phyloP scores from a whole-genome alignment of 2,329 filamentous ascomycete genomes.

The Orbilia blumenaviensis region DNA sequence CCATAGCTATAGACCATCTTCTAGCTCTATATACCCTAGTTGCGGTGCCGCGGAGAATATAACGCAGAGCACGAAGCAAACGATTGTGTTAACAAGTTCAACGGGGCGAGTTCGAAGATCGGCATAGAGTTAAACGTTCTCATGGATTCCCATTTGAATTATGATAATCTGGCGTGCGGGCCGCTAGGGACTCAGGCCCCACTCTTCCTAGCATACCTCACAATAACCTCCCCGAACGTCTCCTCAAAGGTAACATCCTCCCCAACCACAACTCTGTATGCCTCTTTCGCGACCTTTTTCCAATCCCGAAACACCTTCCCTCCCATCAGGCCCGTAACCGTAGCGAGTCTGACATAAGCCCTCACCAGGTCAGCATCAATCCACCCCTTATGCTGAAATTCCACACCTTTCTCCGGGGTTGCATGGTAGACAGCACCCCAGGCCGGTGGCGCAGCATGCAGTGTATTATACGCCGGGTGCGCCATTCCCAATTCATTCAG shows the following conservation, averaged over 20 bases:
- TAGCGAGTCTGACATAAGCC: slow-evolving; percentile 19
- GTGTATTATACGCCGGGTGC: background rate
- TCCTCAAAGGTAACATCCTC: slow-evolving; percentile 41
- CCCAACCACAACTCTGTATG: slow-evolving; percentile 26
- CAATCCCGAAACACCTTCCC: background rate
- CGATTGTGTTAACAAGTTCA: too few relatives aligned
- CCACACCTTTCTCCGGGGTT: background rate
- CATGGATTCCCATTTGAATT: too few relatives aligned
- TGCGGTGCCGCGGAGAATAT: too few relatives aligned
- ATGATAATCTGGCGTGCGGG: background rate
- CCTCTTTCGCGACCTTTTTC: background rate
- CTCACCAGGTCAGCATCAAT: slow-evolving; percentile 25
- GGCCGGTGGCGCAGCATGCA: slow-evolving; percentile 13
- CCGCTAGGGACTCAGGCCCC: background rate
- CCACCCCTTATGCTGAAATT: slow-evolving; percentile 13
- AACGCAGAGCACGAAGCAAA: too few relatives aligned
- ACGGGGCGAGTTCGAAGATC: too few relatives aligned
- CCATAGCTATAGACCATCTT: slow-evolving; percentile 1
- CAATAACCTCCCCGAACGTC: slow-evolving; percentile 13
- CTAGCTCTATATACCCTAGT: too few relatives aligned
- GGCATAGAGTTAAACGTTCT: background rate
- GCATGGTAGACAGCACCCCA: slow-evolving; percentile 11
- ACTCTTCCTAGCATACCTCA: background rate
- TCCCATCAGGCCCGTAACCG: background rate
- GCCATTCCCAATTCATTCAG: background rate